Base-by-base conservation (phyloP, 352 stramenopile genomes). In the Plasmopara muralis region DNA sequence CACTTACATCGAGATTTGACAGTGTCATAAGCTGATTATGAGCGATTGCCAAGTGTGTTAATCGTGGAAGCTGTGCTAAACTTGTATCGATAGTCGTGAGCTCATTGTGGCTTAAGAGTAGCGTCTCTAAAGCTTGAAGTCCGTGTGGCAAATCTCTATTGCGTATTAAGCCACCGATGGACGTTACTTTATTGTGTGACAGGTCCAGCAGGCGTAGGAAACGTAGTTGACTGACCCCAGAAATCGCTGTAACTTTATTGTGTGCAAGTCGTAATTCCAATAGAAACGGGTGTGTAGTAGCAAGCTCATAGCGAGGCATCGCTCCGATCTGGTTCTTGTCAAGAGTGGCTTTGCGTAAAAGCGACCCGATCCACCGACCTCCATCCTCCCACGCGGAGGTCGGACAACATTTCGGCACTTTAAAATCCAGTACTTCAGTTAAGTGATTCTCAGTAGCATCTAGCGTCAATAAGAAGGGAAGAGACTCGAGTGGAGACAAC, bases 201-300 rank as follows among this genome's bases (percentile, higher is more conserved):
- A 90, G 62, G 46, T 89, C 76, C 5, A 91, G 46, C 12, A 87
- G 53, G 15, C 79, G 74, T 20, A 91, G 59, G 50, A 85, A 89
- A 6, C 72, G 72, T 18, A 91, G 59, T 6, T 64, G 44, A 13
- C 66, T 53, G 35, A 91, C 50, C 8, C 80, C 74, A 5, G 71
- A 60, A 13, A 89, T 74, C 8, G 69, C 64, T 6, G 53, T 54
- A 39, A 89, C 82, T 5, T 56, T 43, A 42, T 91, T 89, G 42
- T 85, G 64, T 7, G 73, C 64, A 14, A 91, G 55, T 12, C 70
- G 46, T 12, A 91, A 66, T 60, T 91, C 77, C 34, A 81, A 62
- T 9, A 91, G 48, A 44, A 87, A 91, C 18, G 70, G 74, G 35
- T 89, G 78, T 1, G 70, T 64, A 2, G 10, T 43, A 16, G 65